Base-by-base conservation (phyloP, 768 basidiomycete species). In the Lentinula boryana region DNA sequence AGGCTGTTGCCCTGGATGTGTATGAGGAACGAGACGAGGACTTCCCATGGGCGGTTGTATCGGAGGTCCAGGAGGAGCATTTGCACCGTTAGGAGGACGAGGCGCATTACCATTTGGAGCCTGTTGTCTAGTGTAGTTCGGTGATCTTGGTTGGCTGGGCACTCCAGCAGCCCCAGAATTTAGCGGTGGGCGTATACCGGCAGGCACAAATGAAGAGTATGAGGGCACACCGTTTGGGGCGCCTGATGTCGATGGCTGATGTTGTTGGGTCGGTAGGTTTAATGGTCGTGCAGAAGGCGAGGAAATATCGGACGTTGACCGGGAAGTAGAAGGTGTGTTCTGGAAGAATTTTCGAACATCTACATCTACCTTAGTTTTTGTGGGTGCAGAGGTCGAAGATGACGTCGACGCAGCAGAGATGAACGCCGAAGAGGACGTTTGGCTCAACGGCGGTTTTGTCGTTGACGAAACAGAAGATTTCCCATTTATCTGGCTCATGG, bases 291-390 rank as follows among this genome's bases (percentile, higher is more conserved):
- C 72, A 58, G 83, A 82, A 61, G 86, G 86, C 64, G 84, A 87
- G 44, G 85, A 76, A 56, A 79, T 76, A 66, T 84, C 80, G 53
- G 82, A 78, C 50, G 81, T 69, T 55, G 84, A 72, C 49, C 80
- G 80, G 38, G 84, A 75, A 27, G 84, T 72, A 52, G 80, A 71
- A n/a, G 75, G 70, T n/a, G 82, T 76, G 21, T 72, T 81, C 72
- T 85, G 84, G 75, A 88, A 87, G 63, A 87, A 72, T 70, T 83
- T 85, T 69, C 75, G 74, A 57, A 88, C 78, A 69, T 86, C 85
- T 63, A 87, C 78, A 69, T 86, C 85, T 63, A 77, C 74, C 74
- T 78, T 82, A 40, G 43, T 23, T 48, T 77, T 66, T 66, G 66
- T n/a, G 60, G 57, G 15, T 35, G 53, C 44, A 40, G 66, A 38